phyloP scores from a whole-genome alignment of 805 yeast genomes.

The Saccharomycopsis babjevae region DNA sequence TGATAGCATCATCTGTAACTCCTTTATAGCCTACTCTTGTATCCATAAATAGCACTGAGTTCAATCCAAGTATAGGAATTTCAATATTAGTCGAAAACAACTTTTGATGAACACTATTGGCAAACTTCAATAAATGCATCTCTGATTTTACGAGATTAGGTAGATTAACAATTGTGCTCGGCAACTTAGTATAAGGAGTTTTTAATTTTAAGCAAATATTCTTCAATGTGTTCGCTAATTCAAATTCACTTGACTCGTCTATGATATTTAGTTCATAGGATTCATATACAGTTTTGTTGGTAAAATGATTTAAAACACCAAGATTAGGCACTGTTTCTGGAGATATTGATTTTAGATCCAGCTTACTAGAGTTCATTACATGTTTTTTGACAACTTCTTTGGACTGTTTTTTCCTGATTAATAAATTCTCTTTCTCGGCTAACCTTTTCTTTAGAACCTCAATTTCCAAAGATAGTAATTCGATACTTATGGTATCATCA shows the following conservation, averaged over 20 bases:
- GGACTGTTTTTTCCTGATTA: not conserved
- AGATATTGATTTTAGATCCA: not conserved
- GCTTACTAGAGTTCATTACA: not conserved
- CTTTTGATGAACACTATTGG: constrained; percentile 8
- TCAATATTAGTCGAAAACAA: constrained; percentile 2
- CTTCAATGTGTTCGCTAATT: constrained; percentile 10
- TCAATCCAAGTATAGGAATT: constrained; percentile 1
- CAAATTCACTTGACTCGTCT: constrained; percentile 3
- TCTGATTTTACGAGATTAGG: constrained; percentile 16
- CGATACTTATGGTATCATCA: not conserved
- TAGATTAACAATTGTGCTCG: not conserved
- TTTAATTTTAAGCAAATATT: constrained; percentile 12
- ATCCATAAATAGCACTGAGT: not conserved
- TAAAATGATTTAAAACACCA: not conserved
- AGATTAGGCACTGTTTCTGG: constrained; percentile 6
- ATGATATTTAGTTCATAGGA: constrained; percentile 2
- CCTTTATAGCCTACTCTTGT: not conserved
- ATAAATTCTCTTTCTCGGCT: not conserved
- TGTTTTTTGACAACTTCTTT: not conserved
- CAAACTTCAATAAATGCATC: constrained; percentile 12
- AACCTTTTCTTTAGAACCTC: not conserved
- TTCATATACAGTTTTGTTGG: constrained; percentile 5
- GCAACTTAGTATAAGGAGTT: constrained; percentile 6
- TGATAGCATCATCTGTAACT: not conserved
- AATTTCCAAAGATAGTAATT: not conserved